These are phyloP conservation scores for Hyaloscypha finlandica DNA, from an alignment of 495 filamentous ascomycete species.

Conservation along the genomic window DNA sequence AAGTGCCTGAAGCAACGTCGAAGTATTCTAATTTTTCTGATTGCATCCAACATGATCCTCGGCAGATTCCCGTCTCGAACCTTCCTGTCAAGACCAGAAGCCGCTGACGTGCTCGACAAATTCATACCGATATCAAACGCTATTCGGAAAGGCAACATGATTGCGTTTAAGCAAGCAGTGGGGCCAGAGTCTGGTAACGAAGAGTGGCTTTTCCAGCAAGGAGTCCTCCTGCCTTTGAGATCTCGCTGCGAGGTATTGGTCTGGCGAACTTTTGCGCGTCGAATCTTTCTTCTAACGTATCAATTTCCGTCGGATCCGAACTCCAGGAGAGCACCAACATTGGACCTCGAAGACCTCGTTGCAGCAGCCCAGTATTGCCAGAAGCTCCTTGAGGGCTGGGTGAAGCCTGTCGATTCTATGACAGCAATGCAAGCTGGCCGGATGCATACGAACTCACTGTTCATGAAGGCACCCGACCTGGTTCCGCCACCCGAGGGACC, in stretches of 20 bases:
- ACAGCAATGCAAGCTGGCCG: slow-evolving; percentile 25
- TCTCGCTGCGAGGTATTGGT: slow-evolving; percentile 77
- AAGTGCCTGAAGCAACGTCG: slow-evolving; percentile 70
- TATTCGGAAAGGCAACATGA: slow-evolving; percentile 78
- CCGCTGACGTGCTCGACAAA: slow-evolving; percentile 63
- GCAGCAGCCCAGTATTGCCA: slow-evolving; percentile 52
- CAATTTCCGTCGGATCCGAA: slow-evolving; percentile 54
- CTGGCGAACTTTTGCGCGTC: slow-evolving; percentile 81
- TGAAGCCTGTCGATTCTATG: slow-evolving; percentile 31
- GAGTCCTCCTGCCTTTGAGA: slow-evolving; percentile 69
- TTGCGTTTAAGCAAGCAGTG: slow-evolving; percentile 71
- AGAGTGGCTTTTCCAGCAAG: slow-evolving; percentile 75
- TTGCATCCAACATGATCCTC: slow-evolving; percentile 79
- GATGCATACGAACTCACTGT: slow-evolving; percentile 27
- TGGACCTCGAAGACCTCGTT: slow-evolving; percentile 57
- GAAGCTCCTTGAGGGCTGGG: slow-evolving; percentile 52
- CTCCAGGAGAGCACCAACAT: slow-evolving; percentile 54
- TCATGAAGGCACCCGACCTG: slow-evolving; percentile 35
- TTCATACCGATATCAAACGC: slow-evolving; percentile 75
- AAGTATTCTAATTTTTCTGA: slow-evolving; percentile 80
- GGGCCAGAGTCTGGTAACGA: slow-evolving; percentile 42
- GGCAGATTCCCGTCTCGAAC: slow-evolving; percentile 75
- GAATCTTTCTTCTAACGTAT: slow-evolving; percentile 65
- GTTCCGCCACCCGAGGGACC: slow-evolving; percentile 47
- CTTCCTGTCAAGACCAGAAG: slow-evolving; percentile 72